Base-by-base conservation (phyloP, 306 rosid species). In the Glycyrrhiza uralensis region DNA sequence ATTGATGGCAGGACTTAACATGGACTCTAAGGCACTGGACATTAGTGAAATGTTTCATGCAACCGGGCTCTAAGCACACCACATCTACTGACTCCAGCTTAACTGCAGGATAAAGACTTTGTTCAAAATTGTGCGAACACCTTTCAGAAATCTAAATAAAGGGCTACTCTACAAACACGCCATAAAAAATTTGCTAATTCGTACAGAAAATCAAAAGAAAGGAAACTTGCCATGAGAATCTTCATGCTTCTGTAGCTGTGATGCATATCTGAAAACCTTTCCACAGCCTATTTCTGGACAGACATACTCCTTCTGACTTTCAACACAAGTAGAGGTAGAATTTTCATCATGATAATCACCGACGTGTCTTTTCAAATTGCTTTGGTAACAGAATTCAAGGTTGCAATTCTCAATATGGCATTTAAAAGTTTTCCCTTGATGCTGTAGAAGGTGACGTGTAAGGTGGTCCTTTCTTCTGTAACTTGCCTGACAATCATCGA, bases 391-490 rank as follows among this genome's bases (percentile, higher is more conserved):
- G 86, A 91, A 94, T 11, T 74, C 85, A 19, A 35, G 33, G 44
- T 72, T 82, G 71, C 98, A 94, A 56, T 68, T 79, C 82, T 81
- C 91, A 49, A 87, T 10, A 6, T 89, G 86, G 66, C 98, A 93
- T 68, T 76, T 85, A 18, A 93, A 89, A 33, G 78, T 81, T 29
- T 82, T 83, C 50, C 92, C 94, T 73, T 83, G 60, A 77, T 93
- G 98, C 38, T 61, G 87, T 49, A 87, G 83, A 82, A 81, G 82
- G 72, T 94, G 98, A 3, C 92, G 96, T 47, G 84, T 89, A 79
- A 94, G 78, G 76, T 94, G 98, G 79, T 94, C 98, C 82, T 91
- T 91, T 79, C 98, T 87, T 85, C 94, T 73, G 58, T 88, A 94
- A 70, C 90, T 85, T 6, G 91, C 86, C n/a, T 54, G 82, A 62